Evolutionary conservation across 108 stramenopile species (phyloP), one percentile per base, ranked within the genome.

Genomic region (Cylindrotheca fusiformis): DNA sequence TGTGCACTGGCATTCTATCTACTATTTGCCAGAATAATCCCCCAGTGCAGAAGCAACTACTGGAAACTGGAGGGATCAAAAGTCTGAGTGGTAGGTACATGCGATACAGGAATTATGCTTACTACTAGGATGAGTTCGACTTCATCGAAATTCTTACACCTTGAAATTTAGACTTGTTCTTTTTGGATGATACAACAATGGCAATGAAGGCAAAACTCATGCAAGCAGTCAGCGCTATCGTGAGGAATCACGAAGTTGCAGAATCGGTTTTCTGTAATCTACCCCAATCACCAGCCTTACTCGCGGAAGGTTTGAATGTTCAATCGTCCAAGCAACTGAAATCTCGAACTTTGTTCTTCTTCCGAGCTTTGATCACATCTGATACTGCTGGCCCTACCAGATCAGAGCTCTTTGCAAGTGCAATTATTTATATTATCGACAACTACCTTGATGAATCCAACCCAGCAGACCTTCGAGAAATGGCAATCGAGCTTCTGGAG

Each of bases 11-110:
- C 1, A 66, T 88, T n/a, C 25, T 94, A 12, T 68, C 87, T 2
- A 94, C 93, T 1, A 61, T 90, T 67, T 64, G 71, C 24, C 84
- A 87, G 67, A 90, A 94, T 60, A 94, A 94, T 61, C 93, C 93
- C 46, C 79, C 81, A 0, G 89, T 94, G 3, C 93, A 94, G 63
- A 74, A 86, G 52, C 68, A 80, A 62, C 60, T 88, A 47, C 60
- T 90, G 67, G 83, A 87, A 60, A 36, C 67, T 27, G 85, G 84
- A 1, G 77, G 84, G 17, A 72, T 93, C 57, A 79, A 79, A 48
- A 72, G 57, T 27, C 54, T 90, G 54, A 68, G 76, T 45, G 76
- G 81, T 12, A 41, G 14, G 36, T 10, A 48, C 63, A 1, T 55
- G 58, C 3, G 49, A 24, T 21, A 46, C n/a, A n/a, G n/a, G n/a